Percentiles rank a stretch among this genome's conserved stretches.
Conservation (phyloP, 306 rosid genomes). For the Cicer cuneatum region DNA sequence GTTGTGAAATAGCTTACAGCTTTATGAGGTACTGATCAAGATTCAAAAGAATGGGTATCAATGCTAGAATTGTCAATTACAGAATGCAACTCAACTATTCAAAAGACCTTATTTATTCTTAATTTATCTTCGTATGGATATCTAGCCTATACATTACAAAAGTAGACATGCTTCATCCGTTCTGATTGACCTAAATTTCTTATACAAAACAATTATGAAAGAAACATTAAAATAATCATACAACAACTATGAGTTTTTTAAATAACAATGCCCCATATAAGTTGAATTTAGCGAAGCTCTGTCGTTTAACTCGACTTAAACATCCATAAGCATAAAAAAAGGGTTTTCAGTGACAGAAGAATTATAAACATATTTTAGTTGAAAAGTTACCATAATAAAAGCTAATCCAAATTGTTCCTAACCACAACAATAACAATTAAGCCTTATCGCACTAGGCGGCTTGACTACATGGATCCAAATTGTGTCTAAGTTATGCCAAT, state of each 20-base stretch:
- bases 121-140: not conserved
- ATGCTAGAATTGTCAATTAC: not conserved
- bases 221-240: not conserved
- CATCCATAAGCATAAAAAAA: not conserved
- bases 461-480: too few species aligned
- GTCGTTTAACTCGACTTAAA: too few species aligned
- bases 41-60: not conserved
- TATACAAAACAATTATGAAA: not conserved
- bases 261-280: not conserved
- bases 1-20: slow-evolving; percentile 27
- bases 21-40: not conserved
- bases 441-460: too few species aligned
- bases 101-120: slow-evolving; percentile 14
- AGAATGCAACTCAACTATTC: not conserved
- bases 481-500: not conserved
- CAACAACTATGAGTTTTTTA: not conserved
- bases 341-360: not conserved
- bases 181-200: not conserved
- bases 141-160: not conserved
- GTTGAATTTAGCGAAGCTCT: not conserved
- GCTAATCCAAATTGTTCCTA: not conserved
- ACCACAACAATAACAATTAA: too few species aligned
- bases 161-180: not conserved
- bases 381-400: not conserved
- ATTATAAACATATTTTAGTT: not conserved